Base-by-base conservation (phyloP, 2,329 filamentous ascomycete genomes). In the Daldinia sp. region DNA sequence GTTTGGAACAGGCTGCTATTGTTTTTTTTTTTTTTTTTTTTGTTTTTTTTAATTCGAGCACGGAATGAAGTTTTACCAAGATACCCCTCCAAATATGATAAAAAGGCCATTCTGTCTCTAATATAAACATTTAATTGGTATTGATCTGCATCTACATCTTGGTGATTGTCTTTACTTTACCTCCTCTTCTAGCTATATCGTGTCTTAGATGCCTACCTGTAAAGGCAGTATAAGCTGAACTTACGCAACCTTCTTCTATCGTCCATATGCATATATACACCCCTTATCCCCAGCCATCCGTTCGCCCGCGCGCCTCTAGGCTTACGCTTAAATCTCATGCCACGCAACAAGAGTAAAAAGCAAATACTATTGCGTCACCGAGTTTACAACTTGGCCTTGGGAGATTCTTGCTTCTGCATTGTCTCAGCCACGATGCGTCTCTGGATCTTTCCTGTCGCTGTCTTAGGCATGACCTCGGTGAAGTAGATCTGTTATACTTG, bases 401-500 rank as follows among this genome's bases (percentile, higher is more conserved):
- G 76, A 57, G 68, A 66, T 39, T 88, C 87, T 75, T 89, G 85
- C 81, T 91, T 91, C 77, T 89, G 82, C 91, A 96, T 94, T 27
- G 86, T 87, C 77, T 94, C 91, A 11, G 92, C 92, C n/a, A 96
- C 92, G 72, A 94, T 92, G 65, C 91, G 85, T 64, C 92, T 82
- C 79, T 96, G 92, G 61, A 96, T 90, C 82, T 96, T 96, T 58
- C 92, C 92, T 4, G 92, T 96, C n/a, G 92, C 92, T 3, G 93
- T 94, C 84, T 96, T 96, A 66, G 92, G 92, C 87, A 96, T 96
- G 68, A 89, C 80, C 60, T 92, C 85, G 32, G 92, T 92, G 71
- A 95, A 93, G 81, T 91, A 95, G 32, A 94, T 81, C 88, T 90
- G 25, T 30, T 4, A 55, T 11, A 8, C 54, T 53, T 37, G 7